Percentiles rank a stretch among this genome's conserved stretches.
Conservation (phyloP, 2,329 filamentous ascomycete species). For the Leptographium flavum region DNA sequence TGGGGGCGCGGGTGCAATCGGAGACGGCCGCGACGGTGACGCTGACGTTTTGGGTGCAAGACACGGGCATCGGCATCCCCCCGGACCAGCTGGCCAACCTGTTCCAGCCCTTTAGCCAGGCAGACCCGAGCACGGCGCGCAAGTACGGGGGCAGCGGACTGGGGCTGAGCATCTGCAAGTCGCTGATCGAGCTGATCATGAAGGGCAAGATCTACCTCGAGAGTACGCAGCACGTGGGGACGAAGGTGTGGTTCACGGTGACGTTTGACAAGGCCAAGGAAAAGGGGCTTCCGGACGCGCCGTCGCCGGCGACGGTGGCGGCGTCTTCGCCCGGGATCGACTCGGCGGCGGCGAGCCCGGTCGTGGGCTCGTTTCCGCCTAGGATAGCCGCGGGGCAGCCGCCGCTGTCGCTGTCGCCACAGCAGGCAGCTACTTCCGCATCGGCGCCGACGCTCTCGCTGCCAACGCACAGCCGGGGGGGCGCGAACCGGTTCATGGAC, state of each 20-base stretch:
- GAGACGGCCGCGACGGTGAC: slow-evolving; percentile 58
- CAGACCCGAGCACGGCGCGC: slow-evolving; percentile 76
- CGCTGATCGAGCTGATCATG: slow-evolving; percentile 84
- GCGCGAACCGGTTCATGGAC: slow-evolving; percentile 39
- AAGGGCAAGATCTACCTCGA: slow-evolving; percentile 73
- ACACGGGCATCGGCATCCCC: slow-evolving; percentile 85
- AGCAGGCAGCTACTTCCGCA: no score
- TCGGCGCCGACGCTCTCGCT: no score
- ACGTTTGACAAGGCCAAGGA: slow-evolving; percentile 62
- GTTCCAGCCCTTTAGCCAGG: slow-evolving; percentile 86
- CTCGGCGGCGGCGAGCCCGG: neutral
- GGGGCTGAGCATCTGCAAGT: slow-evolving; percentile 87
- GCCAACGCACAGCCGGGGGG: no score
- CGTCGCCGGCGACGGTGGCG: neutral
- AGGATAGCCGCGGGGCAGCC: no score
- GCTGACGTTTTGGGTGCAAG: slow-evolving; percentile 72
- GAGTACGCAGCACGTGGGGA: slow-evolving; percentile 58
- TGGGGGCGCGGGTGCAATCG: slow-evolving; percentile 57
- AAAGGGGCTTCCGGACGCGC: neutral
- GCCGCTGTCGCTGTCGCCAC: no score
- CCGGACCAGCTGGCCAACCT: slow-evolving; percentile 70
- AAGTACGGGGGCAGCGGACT: slow-evolving; percentile 88
- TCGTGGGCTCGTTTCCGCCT: neutral
- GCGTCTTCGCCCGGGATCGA: neutral
- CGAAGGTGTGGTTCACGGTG: slow-evolving; percentile 64